Percentiles rank a stretch among this genome's conserved stretches.
Evolutionary conservation across 2,329 filamentous ascomycete genomes (phyloP).

Genomic region (Ramularia endophylla): DNA sequence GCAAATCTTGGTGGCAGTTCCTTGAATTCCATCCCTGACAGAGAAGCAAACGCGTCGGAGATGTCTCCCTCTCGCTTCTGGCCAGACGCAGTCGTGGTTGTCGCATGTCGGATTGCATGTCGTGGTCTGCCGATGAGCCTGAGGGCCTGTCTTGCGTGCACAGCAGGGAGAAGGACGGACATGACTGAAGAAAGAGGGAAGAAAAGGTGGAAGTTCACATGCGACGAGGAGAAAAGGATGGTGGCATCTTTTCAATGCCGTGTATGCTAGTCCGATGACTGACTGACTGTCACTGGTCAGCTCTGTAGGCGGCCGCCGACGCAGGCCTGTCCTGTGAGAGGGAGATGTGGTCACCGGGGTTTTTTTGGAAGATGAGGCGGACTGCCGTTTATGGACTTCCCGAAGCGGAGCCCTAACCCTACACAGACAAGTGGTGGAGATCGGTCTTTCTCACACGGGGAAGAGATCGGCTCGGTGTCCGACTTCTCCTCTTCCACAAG

Average conservation of each 20-base stretch:
- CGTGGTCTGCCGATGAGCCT: background rate
- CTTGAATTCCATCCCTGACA: slow-evolving; percentile 42
- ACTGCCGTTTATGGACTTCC: too few species aligned
- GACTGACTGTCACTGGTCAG: background rate
- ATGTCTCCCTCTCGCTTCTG: slow-evolving; percentile 46
- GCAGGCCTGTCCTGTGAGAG: background rate
- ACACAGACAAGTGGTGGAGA: too few species aligned
- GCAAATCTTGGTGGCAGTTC: slow-evolving; percentile 43
- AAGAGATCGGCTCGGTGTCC: too few species aligned
- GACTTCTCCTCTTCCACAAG: too few species aligned
- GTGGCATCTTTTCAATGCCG: slow-evolving; percentile 1
- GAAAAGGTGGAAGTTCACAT: background rate
- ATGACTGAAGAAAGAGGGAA: slow-evolving; percentile 5
- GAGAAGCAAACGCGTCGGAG: slow-evolving; percentile 45
- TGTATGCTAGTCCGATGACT: background rate
- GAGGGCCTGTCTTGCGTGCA: too few species aligned
- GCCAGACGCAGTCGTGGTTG: slow-evolving; percentile 14
- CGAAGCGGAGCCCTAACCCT: too few species aligned
- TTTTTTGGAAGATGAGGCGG: too few species aligned
- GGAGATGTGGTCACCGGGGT: background rate
- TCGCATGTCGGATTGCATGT: slow-evolving; percentile 13
- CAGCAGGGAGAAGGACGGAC: slow-evolving; percentile 5
- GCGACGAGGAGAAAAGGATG: too few species aligned
- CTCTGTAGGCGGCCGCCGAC: background rate
- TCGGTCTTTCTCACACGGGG: too few species aligned